phyloP scores from a whole-genome alignment of 192 early-diverging fungal genomes.

The Linnemannia hyalina region DNA sequence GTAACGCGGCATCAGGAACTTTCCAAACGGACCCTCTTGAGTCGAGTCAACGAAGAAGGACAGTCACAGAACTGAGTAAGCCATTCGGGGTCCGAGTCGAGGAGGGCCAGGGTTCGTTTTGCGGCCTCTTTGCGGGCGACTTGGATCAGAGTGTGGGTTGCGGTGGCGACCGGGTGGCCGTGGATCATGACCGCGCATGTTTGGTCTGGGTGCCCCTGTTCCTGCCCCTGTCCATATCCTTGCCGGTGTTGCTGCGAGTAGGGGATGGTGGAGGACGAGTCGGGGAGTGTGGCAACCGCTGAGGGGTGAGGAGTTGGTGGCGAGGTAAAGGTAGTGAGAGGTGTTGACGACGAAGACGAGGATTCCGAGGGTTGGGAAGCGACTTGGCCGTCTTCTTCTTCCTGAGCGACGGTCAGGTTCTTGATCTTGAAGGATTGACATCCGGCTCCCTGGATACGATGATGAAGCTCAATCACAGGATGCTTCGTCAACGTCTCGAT shows the following conservation, averaged over 20 bases:
- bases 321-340: background rate
- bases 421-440: constrained; percentile 56
- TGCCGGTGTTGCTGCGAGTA: background rate
- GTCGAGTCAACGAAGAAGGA: background rate
- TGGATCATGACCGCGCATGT: constrained; percentile 15
- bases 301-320: background rate
- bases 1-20: background rate
- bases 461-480: constrained; percentile 56
- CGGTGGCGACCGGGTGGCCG: background rate
- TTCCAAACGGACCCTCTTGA: background rate
- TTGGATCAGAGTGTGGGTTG: constrained; percentile 6
- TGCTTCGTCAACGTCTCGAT: constrained; percentile 61
- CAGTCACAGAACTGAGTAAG: constrained; percentile 51
- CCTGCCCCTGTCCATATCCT: background rate
- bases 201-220: background rate
- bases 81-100: constrained; percentile 46
- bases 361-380: background rate
- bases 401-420: constrained; percentile 12
- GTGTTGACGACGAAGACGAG: background rate
- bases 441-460: constrained; percentile 55
- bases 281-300: background rate
- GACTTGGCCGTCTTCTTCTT: background rate
- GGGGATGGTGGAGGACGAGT: background rate
- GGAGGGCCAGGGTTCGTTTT: constrained; percentile 19
- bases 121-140: constrained; percentile 57